These are phyloP conservation scores for Solanum etuberosum DNA, from an alignment of 257 asterid genomes.

Conservation along the genomic window DNA sequence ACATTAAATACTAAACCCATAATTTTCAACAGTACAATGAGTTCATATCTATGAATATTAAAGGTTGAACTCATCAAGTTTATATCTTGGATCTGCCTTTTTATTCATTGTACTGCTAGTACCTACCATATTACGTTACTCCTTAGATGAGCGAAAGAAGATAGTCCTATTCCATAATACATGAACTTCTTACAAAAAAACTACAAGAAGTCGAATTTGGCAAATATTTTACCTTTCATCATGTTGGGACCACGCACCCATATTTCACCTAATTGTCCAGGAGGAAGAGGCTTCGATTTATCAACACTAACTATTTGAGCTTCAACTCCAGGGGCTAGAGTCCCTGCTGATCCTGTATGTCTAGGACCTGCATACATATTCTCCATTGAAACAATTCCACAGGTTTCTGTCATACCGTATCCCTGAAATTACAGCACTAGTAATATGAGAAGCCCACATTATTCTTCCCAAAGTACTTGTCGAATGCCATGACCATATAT, in stretches of 20 bases:
- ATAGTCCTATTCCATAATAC: neutral
- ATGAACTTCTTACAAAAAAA: neutral
- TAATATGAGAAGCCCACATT: neutral
- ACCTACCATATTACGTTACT: neutral
- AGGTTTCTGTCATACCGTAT: slow-evolving; percentile 94
- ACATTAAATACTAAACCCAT: neutral
- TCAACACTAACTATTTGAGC: slow-evolving; percentile 66
- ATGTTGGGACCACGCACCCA: slow-evolving; percentile 92
- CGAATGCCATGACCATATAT: neutral
- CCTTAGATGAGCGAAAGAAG: neutral
- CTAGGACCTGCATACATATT: slow-evolving; percentile 40
- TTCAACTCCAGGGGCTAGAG: slow-evolving; percentile 64
- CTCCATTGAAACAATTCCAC: slow-evolving; percentile 62
- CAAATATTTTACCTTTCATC: slow-evolving; percentile 55
- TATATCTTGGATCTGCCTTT: neutral
- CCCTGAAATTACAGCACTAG: slow-evolving; percentile 42
- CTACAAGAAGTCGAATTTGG: neutral
- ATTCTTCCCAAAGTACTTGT: neutral
- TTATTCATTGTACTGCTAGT: neutral
- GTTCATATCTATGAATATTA: neutral
- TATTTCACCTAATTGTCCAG: slow-evolving; percentile 74
- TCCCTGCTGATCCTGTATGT: slow-evolving; percentile 82
- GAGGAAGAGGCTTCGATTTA: slow-evolving; percentile 62
- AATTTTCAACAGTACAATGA: neutral
- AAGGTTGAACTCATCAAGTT: neutral